A percentile compares a stretch with the other conserved stretches of the same genome.
Evolutionary conservation across 352 stramenopile genomes (phyloP).

Genomic region (Globisporangium lucens): DNA sequence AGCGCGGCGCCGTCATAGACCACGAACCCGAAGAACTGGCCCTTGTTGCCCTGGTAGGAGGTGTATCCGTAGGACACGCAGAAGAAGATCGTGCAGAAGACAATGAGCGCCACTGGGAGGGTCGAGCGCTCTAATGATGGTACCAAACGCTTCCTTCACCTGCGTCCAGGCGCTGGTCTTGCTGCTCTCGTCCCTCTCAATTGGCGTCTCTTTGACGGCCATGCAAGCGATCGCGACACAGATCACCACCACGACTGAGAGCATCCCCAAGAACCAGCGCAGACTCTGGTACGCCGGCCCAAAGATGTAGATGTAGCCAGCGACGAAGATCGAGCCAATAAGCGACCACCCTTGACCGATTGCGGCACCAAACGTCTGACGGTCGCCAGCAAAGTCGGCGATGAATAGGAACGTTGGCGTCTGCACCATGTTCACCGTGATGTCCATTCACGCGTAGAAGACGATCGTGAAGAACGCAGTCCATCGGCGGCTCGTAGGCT

Average conservation of each 20-base stretch:
- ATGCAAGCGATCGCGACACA: conserved; percentile 19
- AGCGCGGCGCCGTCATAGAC: too few relatives aligned
- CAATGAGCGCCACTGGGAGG: not conserved
- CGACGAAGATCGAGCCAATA: conserved; percentile 27
- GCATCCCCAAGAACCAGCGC: conserved; percentile 29
- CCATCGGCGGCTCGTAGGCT: too few relatives aligned
- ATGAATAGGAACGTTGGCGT: too few relatives aligned
- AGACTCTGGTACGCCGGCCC: conserved; percentile 26
- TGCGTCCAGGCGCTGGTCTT: not conserved
- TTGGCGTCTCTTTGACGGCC: conserved; percentile 17
- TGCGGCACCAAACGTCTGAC: conserved; percentile 28
- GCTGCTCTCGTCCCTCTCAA: not conserved
- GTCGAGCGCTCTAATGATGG: conserved; percentile 12
- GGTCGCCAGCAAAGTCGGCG: conserved; percentile 13
- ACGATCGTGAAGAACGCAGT: too few relatives aligned
- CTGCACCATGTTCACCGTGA: too few relatives aligned
- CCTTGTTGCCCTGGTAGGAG: too few relatives aligned
- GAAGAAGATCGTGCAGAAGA: too few relatives aligned
- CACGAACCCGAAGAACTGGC: too few relatives aligned
- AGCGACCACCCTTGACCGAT: conserved; percentile 27
- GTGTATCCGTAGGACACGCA: too few relatives aligned
- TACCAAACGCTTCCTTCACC: conserved; percentile 5
- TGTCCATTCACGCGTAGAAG: too few relatives aligned
- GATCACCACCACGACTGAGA: conserved; percentile 20
- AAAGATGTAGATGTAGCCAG: conserved; percentile 30